Base-by-base conservation (phyloP, 2,329 filamentous ascomycete genomes). In the Aspergillus ustus region DNA sequence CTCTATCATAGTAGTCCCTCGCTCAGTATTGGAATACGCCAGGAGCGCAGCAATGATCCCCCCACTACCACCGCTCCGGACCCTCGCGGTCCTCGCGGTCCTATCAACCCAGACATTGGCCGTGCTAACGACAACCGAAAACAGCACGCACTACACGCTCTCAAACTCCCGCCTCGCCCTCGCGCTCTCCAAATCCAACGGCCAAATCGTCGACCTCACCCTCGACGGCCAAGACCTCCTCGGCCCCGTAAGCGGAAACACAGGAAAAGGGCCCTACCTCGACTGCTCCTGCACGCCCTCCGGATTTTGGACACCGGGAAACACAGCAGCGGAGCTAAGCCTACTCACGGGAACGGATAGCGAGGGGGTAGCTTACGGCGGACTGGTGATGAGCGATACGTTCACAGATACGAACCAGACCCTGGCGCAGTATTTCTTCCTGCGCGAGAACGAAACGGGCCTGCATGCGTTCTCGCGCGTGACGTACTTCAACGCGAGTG, bases 401-500 rank as follows among this genome's bases (percentile, higher is more conserved):
- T 88, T 87, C 67, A 77, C 80, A 0, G 75, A 80, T 0, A 88
- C 86, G 0, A 85, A 85, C 2, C 85, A 89, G 68, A 68, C 83
- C 4, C 75, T 89, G 13, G 82, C 88, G 67, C 86, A 89, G 68
- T 89, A 88, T 70, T 89, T 85, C 83, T 89, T 89, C 67, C 74
- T 89, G 3, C 78, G 84, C 11, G 85, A 87, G 48, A 83, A 83
- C 1, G 87, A 89, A 70, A 88, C 87, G 0, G 87, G 87, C 0
- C 71, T 89, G 43, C 86, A 89, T 67, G 83, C 82, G 0, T 89
- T 89, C 72, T 84, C 81, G 59, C 81, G 86, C 19, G 72, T 87
- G 8, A 79, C 82, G 1, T 89, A 89, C 64, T 77, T 85, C 70
- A 88, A 88, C 69, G 79, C 82, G 59, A 82, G 81, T 0, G 82